These are phyloP conservation scores for Ophiocytium majus DNA, from an alignment of 352 stramenopile species.

Conservation along the genomic window DNA sequence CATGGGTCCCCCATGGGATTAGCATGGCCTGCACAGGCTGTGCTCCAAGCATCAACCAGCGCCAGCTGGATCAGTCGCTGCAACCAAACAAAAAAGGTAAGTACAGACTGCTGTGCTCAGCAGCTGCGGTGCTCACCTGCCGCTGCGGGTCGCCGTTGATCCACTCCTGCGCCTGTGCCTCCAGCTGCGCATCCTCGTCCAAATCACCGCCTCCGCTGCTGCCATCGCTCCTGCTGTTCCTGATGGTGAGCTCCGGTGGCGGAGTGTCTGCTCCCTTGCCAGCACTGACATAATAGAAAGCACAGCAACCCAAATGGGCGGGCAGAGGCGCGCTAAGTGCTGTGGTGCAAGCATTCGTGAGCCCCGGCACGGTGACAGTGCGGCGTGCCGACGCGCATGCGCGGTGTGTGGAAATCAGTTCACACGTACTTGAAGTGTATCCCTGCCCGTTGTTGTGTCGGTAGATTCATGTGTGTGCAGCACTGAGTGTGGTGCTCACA, in stretches of 20 bases:
- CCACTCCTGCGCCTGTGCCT: background rate
- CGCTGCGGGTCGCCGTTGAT: background rate
- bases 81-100: background rate
- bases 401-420: too few species aligned
- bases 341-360: background rate
- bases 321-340: background rate
- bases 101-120: background rate
- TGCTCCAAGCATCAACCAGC: background rate
- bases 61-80: background rate
- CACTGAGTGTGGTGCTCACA: too few species aligned
- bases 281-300: background rate
- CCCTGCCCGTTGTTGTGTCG: too few species aligned
- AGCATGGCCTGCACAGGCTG: background rate
- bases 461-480: too few species aligned
- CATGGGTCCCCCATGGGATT: background rate
- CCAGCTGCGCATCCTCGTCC: background rate
- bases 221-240: background rate
- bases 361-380: too few species aligned
- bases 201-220: background rate
- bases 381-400: background rate
- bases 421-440: too few species aligned
- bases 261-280: background rate
- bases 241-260: too few species aligned
- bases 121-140: background rate
- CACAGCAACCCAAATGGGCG: background rate